A percentile compares a stretch with the other conserved stretches of the same genome.
These are phyloP conservation scores for Fusarium pseudonygamai DNA, from an alignment of 2,329 filamentous ascomycete species.

Conservation along the genomic window DNA sequence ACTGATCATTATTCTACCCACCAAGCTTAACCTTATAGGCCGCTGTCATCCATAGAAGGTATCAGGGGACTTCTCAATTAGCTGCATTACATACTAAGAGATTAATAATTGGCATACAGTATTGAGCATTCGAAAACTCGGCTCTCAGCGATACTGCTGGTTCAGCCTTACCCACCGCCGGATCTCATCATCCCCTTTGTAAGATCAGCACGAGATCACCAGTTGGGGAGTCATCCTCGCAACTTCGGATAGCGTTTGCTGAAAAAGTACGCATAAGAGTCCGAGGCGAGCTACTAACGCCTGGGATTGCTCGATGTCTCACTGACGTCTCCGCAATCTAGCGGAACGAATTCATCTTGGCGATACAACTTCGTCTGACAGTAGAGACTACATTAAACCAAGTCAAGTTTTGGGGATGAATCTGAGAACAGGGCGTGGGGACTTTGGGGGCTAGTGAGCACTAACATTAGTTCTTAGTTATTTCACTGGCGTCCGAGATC, in stretches of 20 bases:
- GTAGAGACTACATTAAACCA: rapidly evolving
- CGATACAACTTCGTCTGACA: rapidly evolving
- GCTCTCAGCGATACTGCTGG: rapidly evolving
- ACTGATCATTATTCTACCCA: too few relatives aligned
- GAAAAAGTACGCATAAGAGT: rapidly evolving
- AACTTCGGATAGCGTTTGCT: rapidly evolving
- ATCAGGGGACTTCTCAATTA: rapidly evolving
- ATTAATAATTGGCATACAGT: rapidly evolving
- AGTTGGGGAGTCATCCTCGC: too few relatives aligned
- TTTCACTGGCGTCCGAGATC: neutral
- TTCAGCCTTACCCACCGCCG: neutral
- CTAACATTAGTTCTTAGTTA: neutral
- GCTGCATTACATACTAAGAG: rapidly evolving
- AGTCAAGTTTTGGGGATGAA: rapidly evolving
- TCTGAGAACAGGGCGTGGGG: rapidly evolving
- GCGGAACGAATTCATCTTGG: rapidly evolving
- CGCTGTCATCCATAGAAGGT: too few relatives aligned
- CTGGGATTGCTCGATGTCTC: rapidly evolving
- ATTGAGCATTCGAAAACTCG: rapidly evolving
- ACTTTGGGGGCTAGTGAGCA: neutral
- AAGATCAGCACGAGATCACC: neutral
- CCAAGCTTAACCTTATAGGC: too few relatives aligned
- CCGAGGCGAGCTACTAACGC: rapidly evolving
- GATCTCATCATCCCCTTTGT: neutral
- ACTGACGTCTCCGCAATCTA: rapidly evolving